phyloP scores from a whole-genome alignment of 192 early-diverging fungal species.

The Podila minutissima region DNA sequence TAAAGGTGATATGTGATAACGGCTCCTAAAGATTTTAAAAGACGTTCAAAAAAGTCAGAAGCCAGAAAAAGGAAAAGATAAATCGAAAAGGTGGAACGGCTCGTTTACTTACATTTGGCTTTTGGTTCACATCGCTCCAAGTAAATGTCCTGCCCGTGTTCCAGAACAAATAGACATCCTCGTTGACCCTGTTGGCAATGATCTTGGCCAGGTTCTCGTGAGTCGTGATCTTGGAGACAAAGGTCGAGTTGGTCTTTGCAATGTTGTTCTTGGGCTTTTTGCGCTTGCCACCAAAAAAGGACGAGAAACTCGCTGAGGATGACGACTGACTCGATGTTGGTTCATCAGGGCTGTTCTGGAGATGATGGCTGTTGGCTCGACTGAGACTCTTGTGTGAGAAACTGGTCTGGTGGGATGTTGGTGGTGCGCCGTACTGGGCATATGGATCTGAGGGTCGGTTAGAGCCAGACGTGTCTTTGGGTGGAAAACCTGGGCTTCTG shows the following conservation, averaged over 20 bases:
- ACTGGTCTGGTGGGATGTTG: constrained; percentile 13
- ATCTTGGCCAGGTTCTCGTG: constrained; percentile 76
- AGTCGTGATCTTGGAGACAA: constrained; percentile 75
- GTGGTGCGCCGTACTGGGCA: constrained; percentile 39
- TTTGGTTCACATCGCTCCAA: constrained; percentile 73
- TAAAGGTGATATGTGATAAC: constrained; percentile 80
- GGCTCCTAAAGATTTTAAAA: constrained; percentile 68
- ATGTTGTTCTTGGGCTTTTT: constrained; percentile 73
- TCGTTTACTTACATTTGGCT: constrained; percentile 65
- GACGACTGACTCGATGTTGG: constrained; percentile 7
- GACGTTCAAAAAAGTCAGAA: neutral
- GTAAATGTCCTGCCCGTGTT: constrained; percentile 77
- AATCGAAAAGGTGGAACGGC: neutral
- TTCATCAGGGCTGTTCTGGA: constrained; percentile 30
- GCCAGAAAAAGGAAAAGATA: neutral
- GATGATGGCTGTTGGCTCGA: constrained; percentile 30
- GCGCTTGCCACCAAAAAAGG: constrained; percentile 39
- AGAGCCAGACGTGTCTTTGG: constrained; percentile 28
- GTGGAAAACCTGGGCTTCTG: constrained; percentile 23
- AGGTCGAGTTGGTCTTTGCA: constrained; percentile 78
- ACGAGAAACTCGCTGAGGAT: constrained; percentile 31
- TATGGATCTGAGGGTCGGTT: constrained; percentile 30
- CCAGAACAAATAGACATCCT: constrained; percentile 77
- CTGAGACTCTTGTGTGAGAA: constrained; percentile 10
- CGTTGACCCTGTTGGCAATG: constrained; percentile 61